A percentile compares a stretch with the other conserved stretches of the same genome.
phyloP scores from a whole-genome alignment of 495 filamentous ascomycete species.

The Xylaria castorea region DNA sequence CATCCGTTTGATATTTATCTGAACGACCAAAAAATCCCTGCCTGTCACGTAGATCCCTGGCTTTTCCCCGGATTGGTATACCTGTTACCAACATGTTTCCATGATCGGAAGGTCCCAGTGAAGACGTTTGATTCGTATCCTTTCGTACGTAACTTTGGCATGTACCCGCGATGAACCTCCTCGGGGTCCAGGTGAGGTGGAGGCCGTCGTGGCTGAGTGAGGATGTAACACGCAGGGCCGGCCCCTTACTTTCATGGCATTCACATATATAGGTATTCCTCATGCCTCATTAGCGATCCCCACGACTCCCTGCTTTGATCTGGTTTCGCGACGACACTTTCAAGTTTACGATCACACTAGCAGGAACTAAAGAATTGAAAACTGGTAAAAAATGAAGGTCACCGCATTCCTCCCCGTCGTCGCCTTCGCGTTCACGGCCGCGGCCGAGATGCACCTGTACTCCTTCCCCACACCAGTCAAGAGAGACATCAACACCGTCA shows the following conservation, averaged over 20 bases:
- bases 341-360: neutral
- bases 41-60: neutral
- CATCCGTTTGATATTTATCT: constrained; percentile 3
- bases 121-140: neutral
- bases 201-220: constrained; percentile 15
- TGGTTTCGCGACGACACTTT: neutral
- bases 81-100: constrained; percentile 10
- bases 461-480: constrained; percentile 38
- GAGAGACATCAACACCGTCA: constrained; percentile 45
- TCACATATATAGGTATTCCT: neutral
- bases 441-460: constrained; percentile 34
- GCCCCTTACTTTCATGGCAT: neutral
- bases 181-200: neutral
- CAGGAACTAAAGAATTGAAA: neutral
- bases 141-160: neutral
- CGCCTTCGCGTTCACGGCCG: constrained; percentile 41
- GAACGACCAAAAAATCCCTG: constrained; percentile 4
- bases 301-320: neutral
- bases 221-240: neutral
- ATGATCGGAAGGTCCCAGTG: neutral
- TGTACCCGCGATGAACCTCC: neutral
- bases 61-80: constrained; percentile 18
- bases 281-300: neutral
- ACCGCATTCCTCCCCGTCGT: constrained; percentile 43
- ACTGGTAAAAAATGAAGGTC: constrained; percentile 49